Conservation (phyloP, 2,329 filamentous ascomycete genomes). For the Aspergillus awamori region DNA sequence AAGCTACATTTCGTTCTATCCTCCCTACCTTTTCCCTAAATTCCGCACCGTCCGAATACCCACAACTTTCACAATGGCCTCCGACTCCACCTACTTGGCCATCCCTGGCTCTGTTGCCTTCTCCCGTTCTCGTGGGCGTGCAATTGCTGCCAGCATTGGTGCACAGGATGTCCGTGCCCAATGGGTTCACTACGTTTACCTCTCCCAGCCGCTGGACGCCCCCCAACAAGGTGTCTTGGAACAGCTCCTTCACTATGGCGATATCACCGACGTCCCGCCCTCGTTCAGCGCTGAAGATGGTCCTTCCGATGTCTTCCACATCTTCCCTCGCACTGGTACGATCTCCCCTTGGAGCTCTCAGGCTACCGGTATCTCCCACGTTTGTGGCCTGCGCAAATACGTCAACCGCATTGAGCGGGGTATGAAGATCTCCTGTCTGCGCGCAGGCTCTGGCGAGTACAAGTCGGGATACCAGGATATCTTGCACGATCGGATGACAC, state of each 20-base stretch:
- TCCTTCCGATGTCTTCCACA: conserved; percentile 64
- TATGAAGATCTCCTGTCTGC: conserved; percentile 68
- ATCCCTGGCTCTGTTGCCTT: conserved; percentile 49
- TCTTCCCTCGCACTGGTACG: conserved; percentile 76
- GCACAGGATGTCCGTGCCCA: conserved; percentile 50
- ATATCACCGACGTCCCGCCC: conserved; percentile 52
- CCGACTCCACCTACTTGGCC: conserved; percentile 38
- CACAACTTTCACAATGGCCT: conserved; percentile 36
- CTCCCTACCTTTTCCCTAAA: conserved; percentile 4
- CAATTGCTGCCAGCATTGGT: conserved; percentile 46
- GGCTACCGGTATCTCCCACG: conserved; percentile 88
- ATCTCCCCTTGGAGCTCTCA: conserved; percentile 98
- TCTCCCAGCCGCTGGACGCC: conserved; percentile 52
- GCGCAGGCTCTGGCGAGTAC: conserved; percentile 60
- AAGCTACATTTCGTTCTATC: conserved; percentile 2
- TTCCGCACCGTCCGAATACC: conserved; percentile 15
- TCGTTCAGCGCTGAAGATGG: conserved; percentile 52
- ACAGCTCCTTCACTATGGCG: conserved; percentile 64
- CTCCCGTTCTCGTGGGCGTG: conserved; percentile 49
- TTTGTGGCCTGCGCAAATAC: conserved; percentile 76
- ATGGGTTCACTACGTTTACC: conserved; percentile 67
- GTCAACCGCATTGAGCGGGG: conserved; percentile 84
- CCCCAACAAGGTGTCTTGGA: conserved; percentile 57
- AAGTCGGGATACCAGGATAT: conserved; percentile 64
- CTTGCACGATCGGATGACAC: conserved; percentile 94